Conservation (phyloP, 148 eudicot genomes). For the Cornus florida region DNA sequence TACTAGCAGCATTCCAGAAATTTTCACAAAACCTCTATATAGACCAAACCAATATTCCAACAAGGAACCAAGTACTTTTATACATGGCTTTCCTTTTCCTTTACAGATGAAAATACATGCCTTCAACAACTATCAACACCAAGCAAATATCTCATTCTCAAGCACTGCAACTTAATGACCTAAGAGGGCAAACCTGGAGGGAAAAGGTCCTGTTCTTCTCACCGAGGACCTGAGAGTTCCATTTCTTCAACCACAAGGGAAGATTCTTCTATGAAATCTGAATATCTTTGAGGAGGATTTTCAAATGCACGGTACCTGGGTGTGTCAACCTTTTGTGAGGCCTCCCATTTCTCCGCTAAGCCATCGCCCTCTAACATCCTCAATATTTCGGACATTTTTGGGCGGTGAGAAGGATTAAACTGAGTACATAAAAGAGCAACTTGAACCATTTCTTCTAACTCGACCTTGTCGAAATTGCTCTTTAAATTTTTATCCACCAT, state of each 20-base stretch:
- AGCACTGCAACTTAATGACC: neutral
- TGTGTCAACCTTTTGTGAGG: constrained; percentile 67
- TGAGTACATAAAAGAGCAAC: constrained; percentile 88
- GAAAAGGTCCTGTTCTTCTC: constrained; percentile 6
- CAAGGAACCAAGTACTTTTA: constrained; percentile 11
- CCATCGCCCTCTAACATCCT: constrained; percentile 93
- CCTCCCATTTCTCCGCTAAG: constrained; percentile 86
- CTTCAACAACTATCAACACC: constrained; percentile 21
- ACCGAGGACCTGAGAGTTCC: constrained; percentile 92
- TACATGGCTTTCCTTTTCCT: constrained; percentile 9
- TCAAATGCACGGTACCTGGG: constrained; percentile 56
- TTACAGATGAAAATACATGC: constrained; percentile 15
- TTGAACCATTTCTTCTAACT: constrained; percentile 83
- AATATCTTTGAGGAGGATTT: constrained; percentile 55
- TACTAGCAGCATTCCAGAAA: neutral
- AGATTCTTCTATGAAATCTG: constrained; percentile 87
- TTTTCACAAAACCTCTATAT: neutral
- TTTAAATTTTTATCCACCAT: constrained; percentile 78
- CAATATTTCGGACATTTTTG: constrained; percentile 86
- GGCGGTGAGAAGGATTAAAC: constrained; percentile 74
- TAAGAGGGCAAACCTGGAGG: neutral
- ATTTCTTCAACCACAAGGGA: constrained; percentile 84
- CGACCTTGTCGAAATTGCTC: constrained; percentile 53
- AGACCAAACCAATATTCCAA: neutral
- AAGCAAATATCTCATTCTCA: neutral